Evolutionary conservation across 306 rosid species (phyloP).

Genomic region (Elaeagnus macrophylla): DNA sequence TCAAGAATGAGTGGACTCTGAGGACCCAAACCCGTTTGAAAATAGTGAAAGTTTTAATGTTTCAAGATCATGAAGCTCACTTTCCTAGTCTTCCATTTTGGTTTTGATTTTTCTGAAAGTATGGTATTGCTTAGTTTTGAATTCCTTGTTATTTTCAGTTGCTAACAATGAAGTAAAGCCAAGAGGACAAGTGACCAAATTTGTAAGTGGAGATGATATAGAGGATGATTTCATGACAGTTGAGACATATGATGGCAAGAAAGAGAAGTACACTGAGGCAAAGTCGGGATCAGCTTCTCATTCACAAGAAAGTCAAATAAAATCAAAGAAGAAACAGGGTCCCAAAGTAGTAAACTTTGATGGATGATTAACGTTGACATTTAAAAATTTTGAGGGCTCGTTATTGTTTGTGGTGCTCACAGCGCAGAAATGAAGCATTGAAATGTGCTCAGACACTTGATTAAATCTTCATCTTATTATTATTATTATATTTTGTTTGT

Average conservation of each 20-base stretch:
- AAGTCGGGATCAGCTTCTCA: conserved; percentile 15
- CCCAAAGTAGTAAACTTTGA: conserved; percentile 64
- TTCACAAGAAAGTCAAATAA: conserved; percentile 22
- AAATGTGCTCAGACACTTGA: too few relatives aligned
- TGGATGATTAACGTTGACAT: conserved; percentile 20
- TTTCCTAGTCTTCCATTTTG: too few relatives aligned
- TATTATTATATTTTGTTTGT: too few relatives aligned
- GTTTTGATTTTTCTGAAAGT: too few relatives aligned
- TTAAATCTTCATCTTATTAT: too few relatives aligned
- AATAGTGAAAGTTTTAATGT: too few relatives aligned
- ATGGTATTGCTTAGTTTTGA: neutral
- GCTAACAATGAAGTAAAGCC: conserved; percentile 30
- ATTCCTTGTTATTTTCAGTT: conserved; percentile 34
- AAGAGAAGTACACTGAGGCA: conserved; percentile 26
- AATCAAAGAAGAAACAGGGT: conserved; percentile 52
- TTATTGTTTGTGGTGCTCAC: neutral
- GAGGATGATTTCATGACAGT: conserved; percentile 65
- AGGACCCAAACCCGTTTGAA: too few relatives aligned
- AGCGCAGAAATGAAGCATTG: neutral
- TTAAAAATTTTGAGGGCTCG: conserved; percentile 8
- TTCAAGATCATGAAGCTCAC: too few relatives aligned
- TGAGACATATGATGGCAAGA: conserved; percentile 24
- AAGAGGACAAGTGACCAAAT: conserved; percentile 39
- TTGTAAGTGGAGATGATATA: conserved; percentile 78
- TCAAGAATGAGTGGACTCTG: too few relatives aligned